Evolutionary conservation across 768 basidiomycete species (phyloP), one percentile per base, ranked within the genome.

Genomic region (Pisolithus albus): DNA sequence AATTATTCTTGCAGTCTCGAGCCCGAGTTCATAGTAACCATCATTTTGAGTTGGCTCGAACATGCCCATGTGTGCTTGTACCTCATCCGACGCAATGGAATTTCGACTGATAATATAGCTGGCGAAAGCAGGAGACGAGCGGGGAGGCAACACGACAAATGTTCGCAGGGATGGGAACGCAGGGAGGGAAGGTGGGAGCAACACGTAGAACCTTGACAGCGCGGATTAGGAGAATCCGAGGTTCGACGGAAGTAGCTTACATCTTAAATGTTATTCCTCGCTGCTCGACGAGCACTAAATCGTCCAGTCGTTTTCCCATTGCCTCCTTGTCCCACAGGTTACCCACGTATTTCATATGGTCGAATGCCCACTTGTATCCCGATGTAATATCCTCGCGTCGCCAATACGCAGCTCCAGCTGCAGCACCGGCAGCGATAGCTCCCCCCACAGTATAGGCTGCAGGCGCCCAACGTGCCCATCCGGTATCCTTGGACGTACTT

Each of bases 281-380:
- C 43, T 77, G 68, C 50, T 88, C 81, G 41, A 83, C 72, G 46
- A 75, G 72, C 41, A 86, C 67, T 47, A 96, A 66, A 26, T 71
- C 72, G 24, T 84, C 79, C 48, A 95, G 59, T 19, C 93, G 76
- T 52, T 63, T 68, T 37, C 74, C 73, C 68, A 93, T 71, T 9
- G 70, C 73, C 19, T 75, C 73, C 57, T 84, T 81, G 58, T 94
- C 84, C 93, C 92, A 95, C 28, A 96, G 69, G 57, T 76, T 88
- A 40, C 87, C 81, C 8, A 94, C 84, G 65, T 86, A 97, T 61
- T 85, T 87, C 82, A 96, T 80, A 65, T 97, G 93, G 58, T 94
- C 92, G 28, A 77, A 82, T 2, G 83, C 84, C 83, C 84, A 92
- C 10, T 74, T 70, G 58, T 86, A 86, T 2, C 87, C 81, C 40